Evolutionary conservation across 306 rosid species (phyloP).

Genomic region (Prunus persica): DNA sequence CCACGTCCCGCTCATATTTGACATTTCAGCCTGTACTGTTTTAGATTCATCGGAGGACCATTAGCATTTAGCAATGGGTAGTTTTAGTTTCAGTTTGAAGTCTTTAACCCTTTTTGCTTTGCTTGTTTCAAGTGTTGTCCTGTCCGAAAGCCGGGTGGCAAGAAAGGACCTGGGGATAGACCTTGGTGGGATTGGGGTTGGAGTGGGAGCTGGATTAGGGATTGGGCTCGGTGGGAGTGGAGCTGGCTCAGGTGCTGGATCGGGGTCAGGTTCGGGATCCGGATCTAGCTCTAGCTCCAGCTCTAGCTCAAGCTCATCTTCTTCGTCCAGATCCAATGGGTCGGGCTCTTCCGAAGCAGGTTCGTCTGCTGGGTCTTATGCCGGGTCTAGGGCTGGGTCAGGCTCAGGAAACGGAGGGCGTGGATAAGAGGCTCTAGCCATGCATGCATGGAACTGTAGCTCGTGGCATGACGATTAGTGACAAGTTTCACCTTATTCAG

Average conservation of each 20-base stretch:
- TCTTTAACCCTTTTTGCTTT: constrained; percentile 34
- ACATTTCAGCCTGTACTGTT: not conserved
- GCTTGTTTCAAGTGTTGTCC: constrained; percentile 25
- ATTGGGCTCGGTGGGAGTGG: constrained; percentile 45
- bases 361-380: constrained; percentile 28
- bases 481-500: not conserved
- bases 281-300: constrained; percentile 27
- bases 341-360: constrained; percentile 32
- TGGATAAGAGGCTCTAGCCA: not conserved
- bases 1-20: not conserved
- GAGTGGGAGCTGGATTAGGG: constrained; percentile 47
- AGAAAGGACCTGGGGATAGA: constrained; percentile 64
- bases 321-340: constrained; percentile 23
- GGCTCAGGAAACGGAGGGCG: constrained; percentile 8
- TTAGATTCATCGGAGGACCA: not conserved
- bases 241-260: constrained; percentile 40
- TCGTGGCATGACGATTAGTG: not conserved
- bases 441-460: not conserved
- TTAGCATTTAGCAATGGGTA: not conserved
- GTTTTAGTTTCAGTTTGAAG: not conserved
- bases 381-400: constrained; percentile 28
- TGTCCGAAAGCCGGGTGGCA: constrained; percentile 48
- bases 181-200: constrained; percentile 56
- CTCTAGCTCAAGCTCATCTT: constrained; percentile 33
- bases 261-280: constrained; percentile 34